Evolutionary conservation across 2,329 filamentous ascomycete genomes (phyloP).

Genomic region (Ceratocystis papillata): DNA sequence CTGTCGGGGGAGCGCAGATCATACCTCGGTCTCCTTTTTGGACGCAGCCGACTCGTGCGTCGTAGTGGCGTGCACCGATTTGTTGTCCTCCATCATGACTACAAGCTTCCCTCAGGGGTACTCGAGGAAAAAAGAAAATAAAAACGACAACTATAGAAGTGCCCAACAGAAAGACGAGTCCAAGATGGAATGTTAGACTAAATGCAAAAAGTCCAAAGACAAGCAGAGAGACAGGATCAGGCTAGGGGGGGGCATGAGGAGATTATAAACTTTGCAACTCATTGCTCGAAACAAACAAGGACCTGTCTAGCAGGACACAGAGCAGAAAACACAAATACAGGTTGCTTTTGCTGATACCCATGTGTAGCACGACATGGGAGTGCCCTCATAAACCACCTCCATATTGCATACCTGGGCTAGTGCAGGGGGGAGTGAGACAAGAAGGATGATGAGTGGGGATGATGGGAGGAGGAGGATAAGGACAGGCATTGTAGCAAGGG

Average conservation of each 20-base stretch:
- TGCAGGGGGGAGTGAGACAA: constrained; percentile 2
- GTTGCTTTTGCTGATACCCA: neutral
- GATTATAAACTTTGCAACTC: constrained; percentile 7
- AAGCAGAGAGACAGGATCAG: neutral
- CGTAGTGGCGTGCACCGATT: constrained; percentile 4
- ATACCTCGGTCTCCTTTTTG: constrained; percentile 12
- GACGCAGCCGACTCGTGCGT: neutral
- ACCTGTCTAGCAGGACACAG: neutral
- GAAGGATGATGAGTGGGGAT: neutral
- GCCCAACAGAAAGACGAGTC: neutral
- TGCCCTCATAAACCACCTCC: neutral
- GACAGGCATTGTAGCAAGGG: neutral
- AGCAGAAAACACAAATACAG: neutral
- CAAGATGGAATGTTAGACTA: neutral
- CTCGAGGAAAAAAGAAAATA: neutral
- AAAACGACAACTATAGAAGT: neutral
- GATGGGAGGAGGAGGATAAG: neutral
- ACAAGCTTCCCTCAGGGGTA: constrained; percentile 9
- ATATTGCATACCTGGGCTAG: neutral
- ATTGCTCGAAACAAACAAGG: constrained; percentile 10
- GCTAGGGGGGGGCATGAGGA: neutral
- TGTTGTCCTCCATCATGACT: constrained; percentile 5
- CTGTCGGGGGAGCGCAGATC: neutral
- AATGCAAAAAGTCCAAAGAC: constrained; percentile 1
- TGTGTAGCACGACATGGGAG: constrained; percentile 4